Evolutionary conservation across 164 flowering plant genomes (phyloP).

Genomic region (Litsea cubeba): DNA sequence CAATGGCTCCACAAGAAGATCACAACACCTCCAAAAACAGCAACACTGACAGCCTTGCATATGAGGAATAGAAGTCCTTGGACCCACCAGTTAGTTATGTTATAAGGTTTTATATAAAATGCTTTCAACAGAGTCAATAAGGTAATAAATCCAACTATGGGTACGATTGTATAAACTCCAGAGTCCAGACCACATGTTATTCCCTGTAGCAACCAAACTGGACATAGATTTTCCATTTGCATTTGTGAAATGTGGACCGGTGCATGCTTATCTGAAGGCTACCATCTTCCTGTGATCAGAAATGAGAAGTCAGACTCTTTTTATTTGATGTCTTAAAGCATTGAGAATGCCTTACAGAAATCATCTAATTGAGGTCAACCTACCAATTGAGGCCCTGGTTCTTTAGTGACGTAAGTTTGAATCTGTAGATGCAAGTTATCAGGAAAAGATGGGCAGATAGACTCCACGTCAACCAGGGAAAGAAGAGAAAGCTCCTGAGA

Average conservation of each 20-base stretch:
- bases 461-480: slow-evolving; percentile 40
- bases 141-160: slow-evolving; percentile 56
- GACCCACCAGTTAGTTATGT: slow-evolving; percentile 61
- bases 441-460: slow-evolving; percentile 52
- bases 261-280: slow-evolving; percentile 11
- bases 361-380: slow-evolving; percentile 7
- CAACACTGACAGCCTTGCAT: slow-evolving; percentile 64
- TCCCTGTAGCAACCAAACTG: slow-evolving; percentile 79
- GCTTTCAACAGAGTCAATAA: slow-evolving; percentile 36
- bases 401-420: slow-evolving; percentile 65
- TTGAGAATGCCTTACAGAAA: neutral
- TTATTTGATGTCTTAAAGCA: neutral
- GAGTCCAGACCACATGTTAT: slow-evolving; percentile 66
- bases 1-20: slow-evolving; percentile 61
- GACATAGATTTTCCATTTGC: slow-evolving; percentile 49
- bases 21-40: slow-evolving; percentile 70
- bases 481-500: slow-evolving; percentile 76
- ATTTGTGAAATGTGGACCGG: slow-evolving; percentile 24
- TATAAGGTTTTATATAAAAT: slow-evolving; percentile 52
- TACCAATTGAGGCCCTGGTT: slow-evolving; percentile 73
- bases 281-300: slow-evolving; percentile 63
- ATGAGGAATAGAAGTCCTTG: slow-evolving; percentile 62
- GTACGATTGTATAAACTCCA: slow-evolving; percentile 53
- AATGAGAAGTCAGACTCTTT: neutral
- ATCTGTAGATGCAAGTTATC: slow-evolving; percentile 52